These are phyloP conservation scores for Jatropha podagrica DNA, from an alignment of 441 rosid species.

Conservation along the genomic window DNA sequence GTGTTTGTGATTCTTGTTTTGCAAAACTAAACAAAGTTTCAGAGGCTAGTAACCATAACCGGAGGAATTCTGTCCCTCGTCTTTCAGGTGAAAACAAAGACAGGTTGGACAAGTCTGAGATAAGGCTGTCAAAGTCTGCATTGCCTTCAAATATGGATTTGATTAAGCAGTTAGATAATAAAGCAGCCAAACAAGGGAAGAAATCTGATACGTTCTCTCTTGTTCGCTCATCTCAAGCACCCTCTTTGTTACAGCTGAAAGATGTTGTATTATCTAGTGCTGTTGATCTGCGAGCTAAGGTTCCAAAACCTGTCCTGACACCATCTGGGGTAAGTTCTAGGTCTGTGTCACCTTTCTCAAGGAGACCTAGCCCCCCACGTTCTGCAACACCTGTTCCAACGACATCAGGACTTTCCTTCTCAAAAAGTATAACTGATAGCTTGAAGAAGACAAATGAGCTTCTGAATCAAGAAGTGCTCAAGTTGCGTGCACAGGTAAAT, in stretches of 20 bases:
- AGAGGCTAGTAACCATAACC: slow-evolving; percentile 56
- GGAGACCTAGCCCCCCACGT: slow-evolving; percentile 96
- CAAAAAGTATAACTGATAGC: slow-evolving; percentile 78
- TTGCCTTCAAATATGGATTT: slow-evolving; percentile 83
- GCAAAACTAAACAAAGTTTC: slow-evolving; percentile 72
- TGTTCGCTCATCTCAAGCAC: slow-evolving; percentile 70
- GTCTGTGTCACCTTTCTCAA: slow-evolving; percentile 96
- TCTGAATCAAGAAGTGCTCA: slow-evolving; percentile 86
- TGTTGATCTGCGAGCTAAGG: slow-evolving; percentile 59
- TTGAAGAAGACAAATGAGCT: slow-evolving; percentile 95
- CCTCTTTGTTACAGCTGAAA: slow-evolving; percentile 74
- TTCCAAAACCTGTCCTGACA: slow-evolving; percentile 72
- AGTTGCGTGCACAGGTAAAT: slow-evolving; percentile 82
- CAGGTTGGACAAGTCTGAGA: slow-evolving; percentile 80
- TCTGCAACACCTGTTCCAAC: slow-evolving; percentile 95
- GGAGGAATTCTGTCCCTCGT: slow-evolving; percentile 72
- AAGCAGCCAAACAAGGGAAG: slow-evolving; percentile 95
- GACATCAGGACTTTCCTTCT: slow-evolving; percentile 74
- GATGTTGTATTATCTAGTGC: slow-evolving; percentile 72
- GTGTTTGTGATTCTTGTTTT: slow-evolving; percentile 94
- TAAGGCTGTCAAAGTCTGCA: slow-evolving; percentile 68
- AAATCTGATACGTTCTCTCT: slow-evolving; percentile 75
- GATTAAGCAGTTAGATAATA: slow-evolving; percentile 90
- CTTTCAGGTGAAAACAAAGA: slow-evolving; percentile 96
- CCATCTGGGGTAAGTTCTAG: slow-evolving; percentile 92